A percentile compares a stretch with the other conserved stretches of the same genome.
These are phyloP conservation scores for Boletus pseudo-olivaceus DNA, from an alignment of 768 basidiomycete genomes.

Conservation along the genomic window DNA sequence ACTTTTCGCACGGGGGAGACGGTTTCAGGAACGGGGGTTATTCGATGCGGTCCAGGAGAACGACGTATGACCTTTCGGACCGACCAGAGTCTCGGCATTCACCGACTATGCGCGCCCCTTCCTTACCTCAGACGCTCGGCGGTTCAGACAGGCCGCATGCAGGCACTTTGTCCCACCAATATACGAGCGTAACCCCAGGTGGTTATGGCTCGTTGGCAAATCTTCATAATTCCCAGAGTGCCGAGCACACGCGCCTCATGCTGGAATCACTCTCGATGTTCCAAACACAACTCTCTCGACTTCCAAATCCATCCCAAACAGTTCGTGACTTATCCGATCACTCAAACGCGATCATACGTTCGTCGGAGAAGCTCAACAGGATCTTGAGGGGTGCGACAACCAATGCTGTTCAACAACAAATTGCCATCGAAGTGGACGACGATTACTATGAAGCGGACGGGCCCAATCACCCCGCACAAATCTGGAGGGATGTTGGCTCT, in stretches of 20 bases:
- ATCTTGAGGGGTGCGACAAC: constrained; percentile 54
- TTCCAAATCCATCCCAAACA: constrained; percentile 44
- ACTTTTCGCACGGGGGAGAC: constrained; percentile 35
- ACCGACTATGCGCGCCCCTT: constrained; percentile 5
- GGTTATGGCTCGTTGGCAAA: constrained; percentile 10
- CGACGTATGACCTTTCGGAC: constrained; percentile 25
- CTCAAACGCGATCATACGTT: constrained; percentile 60
- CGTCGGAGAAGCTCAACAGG: constrained; percentile 64
- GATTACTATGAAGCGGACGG: constrained; percentile 27
- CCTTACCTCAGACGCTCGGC: constrained; percentile 16
- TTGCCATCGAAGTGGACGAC: constrained; percentile 69
- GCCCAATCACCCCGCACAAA: constrained; percentile 42
- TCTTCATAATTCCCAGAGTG: constrained; percentile 21
- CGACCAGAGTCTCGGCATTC: constrained; percentile 18
- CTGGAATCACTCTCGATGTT: constrained; percentile 67
- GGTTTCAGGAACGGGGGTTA: constrained; percentile 10
- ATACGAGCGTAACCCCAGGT: constrained; percentile 18
- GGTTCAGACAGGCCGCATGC: constrained; percentile 16
- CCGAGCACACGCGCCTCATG: constrained; percentile 70
- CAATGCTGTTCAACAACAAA: constrained; percentile 66
- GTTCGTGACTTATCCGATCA: constrained; percentile 55
- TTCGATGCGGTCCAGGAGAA: constrained; percentile 21
- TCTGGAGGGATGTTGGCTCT: constrained; percentile 67
- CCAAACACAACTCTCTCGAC: constrained; percentile 58
- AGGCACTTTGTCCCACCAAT: no score